These are phyloP conservation scores for Pseudofabraea citricarpa DNA, from an alignment of 2,329 filamentous ascomycete species.

Conservation along the genomic window DNA sequence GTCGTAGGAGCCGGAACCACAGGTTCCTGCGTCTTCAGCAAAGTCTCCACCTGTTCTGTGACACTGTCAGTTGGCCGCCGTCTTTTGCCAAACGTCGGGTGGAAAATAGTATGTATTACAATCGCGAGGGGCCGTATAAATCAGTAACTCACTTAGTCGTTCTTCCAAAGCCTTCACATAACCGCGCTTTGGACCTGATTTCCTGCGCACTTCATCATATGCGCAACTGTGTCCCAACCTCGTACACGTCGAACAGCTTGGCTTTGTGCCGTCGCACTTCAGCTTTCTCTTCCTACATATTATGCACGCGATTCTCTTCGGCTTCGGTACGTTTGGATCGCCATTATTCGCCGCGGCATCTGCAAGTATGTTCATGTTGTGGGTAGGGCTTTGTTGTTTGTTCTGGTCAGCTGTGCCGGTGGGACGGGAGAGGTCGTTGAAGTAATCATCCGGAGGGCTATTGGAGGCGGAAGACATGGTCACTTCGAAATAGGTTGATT, in stretches of 20 bases:
- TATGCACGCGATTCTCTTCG: conserved; percentile 93
- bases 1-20: conserved; percentile 11
- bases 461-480: conserved; percentile 28
- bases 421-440: conserved; percentile 49
- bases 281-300: conserved; percentile 91
- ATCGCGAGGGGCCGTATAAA: too few relatives aligned
- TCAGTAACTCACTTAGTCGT: conserved; percentile 76
- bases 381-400: conserved; percentile 25
- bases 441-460: conserved; percentile 41
- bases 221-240: conserved; percentile 60
- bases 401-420: conserved; percentile 23
- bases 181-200: conserved; percentile 66
- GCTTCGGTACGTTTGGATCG: conserved; percentile 63
- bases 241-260: conserved; percentile 63
- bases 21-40: conserved; percentile 75
- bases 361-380: conserved; percentile 27
- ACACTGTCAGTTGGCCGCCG: too few relatives aligned
- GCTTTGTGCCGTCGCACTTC: conserved; percentile 61
- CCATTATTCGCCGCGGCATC: conserved; percentile 35
- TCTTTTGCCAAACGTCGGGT: too few relatives aligned
- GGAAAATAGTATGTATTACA: too few relatives aligned
- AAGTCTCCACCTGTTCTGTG: conserved; percentile 79
- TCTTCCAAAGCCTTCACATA: conserved; percentile 77
- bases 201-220: conserved; percentile 66
- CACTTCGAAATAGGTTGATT: not conserved